Percentiles rank a stretch among this genome's conserved stretches.
These are phyloP conservation scores for Berkeleyomyces rouxiae DNA, from an alignment of 2,329 filamentous ascomycete genomes.

Conservation along the genomic window DNA sequence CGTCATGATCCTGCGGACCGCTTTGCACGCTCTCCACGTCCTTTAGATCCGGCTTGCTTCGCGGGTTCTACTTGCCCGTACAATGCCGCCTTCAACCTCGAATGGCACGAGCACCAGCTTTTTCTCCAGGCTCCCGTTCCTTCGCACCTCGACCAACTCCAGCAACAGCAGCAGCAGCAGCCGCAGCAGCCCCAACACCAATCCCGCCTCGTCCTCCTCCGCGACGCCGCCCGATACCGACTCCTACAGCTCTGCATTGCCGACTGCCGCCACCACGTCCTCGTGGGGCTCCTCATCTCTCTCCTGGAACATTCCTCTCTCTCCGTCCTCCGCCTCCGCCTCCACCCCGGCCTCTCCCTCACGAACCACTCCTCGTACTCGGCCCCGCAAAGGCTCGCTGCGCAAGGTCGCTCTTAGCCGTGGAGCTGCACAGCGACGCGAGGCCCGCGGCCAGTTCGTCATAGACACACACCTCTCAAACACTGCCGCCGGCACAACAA, in stretches of 20 bases:
- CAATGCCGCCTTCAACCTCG: background rate
- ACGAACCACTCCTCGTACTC: conserved; percentile 3
- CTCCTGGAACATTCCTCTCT: conserved; percentile 1
- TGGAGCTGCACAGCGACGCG: conserved; percentile 35
- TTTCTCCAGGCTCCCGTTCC: conserved; percentile 6
- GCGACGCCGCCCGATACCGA: background rate
- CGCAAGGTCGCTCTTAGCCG: conserved; percentile 74
- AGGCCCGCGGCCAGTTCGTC: background rate
- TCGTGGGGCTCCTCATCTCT: background rate
- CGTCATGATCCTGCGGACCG: background rate
- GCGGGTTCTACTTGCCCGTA: background rate
- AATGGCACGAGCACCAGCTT: background rate
- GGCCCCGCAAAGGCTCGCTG: conserved; percentile 57
- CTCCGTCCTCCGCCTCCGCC: background rate
- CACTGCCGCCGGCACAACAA: background rate
- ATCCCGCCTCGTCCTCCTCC: background rate
- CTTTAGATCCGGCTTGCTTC: background rate
- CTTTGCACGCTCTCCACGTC: background rate
- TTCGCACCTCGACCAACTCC: background rate
- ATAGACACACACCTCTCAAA: background rate
- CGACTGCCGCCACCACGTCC: background rate
- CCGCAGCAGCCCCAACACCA: background rate
- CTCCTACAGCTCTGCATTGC: background rate
- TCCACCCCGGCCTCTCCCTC: background rate
- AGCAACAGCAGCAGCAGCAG: background rate